Percentiles rank a stretch among this genome's conserved stretches.
Conservation (phyloP, 176 grass and related monocot species). For the Panicum miliaceum region DNA sequence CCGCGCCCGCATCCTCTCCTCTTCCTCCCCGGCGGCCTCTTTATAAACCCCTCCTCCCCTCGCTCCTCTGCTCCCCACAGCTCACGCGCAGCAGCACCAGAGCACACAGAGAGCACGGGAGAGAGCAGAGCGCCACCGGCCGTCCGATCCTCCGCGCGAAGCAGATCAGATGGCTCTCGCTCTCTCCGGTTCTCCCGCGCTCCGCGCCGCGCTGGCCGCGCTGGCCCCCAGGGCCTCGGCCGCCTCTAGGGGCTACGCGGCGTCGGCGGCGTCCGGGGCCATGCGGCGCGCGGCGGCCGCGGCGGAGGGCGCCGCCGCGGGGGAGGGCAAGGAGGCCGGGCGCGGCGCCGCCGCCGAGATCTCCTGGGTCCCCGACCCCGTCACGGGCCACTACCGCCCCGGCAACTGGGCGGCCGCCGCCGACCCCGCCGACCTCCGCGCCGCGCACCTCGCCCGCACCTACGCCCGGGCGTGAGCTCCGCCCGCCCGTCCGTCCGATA, state of each 20-base stretch:
- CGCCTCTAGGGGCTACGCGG: slow-evolving; percentile 53
- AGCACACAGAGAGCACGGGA: too few relatives aligned
- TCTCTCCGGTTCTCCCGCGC: slow-evolving; percentile 42
- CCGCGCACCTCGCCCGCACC: slow-evolving; percentile 50
- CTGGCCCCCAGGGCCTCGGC: background rate
- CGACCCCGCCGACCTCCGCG: slow-evolving; percentile 79
- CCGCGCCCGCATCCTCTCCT: background rate
- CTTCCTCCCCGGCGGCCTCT: background rate
- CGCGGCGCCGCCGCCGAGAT: slow-evolving; percentile 22
- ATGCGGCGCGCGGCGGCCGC: slow-evolving; percentile 41
- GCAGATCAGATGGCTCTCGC: slow-evolving; percentile 62
- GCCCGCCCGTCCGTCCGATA: background rate
- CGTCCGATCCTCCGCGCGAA: background rate
- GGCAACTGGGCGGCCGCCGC: slow-evolving; percentile 35
- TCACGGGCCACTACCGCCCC: slow-evolving; percentile 76
- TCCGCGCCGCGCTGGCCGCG: slow-evolving; percentile 35
- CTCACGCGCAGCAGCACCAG: background rate
- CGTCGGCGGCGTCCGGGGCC: slow-evolving; percentile 41
- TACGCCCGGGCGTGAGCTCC: slow-evolving; percentile 35
- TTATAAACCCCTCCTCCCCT: slow-evolving; percentile 1
- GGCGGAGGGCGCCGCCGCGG: slow-evolving; percentile 24
- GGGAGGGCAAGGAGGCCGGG: slow-evolving; percentile 44
- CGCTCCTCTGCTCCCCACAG: background rate
- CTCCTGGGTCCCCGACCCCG: slow-evolving; percentile 73
- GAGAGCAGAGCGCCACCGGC: slow-evolving; percentile 36